phyloP scores from a whole-genome alignment of 345 rosid genomes.

The Rhodamnia argentea region DNA sequence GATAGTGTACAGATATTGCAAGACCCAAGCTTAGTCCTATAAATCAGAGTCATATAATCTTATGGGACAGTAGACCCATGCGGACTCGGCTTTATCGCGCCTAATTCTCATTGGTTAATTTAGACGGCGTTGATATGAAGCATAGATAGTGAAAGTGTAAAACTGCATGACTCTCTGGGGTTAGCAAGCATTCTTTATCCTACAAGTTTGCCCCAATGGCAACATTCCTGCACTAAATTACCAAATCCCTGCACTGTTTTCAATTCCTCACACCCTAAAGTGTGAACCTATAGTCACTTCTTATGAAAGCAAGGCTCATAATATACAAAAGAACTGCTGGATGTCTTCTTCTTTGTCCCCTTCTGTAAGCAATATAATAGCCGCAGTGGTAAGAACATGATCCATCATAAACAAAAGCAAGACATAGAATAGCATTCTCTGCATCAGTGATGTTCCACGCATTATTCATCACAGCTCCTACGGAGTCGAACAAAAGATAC shows the following conservation, averaged over 20 bases:
- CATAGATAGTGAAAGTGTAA: background rate
- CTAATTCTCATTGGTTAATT: background rate
- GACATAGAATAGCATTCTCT: background rate
- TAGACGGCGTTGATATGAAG: background rate
- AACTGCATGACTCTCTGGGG: background rate
- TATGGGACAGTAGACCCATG: background rate
- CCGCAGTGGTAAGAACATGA: background rate
- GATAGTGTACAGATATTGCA: background rate
- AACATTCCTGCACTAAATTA: background rate
- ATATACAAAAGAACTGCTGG: background rate
- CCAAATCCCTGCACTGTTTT: background rate
- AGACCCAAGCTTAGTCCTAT: background rate
- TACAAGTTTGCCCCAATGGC: background rate
- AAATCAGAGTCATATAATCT: background rate
- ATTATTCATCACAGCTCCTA: background rate
- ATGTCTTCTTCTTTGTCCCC: background rate
- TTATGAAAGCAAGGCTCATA: background rate
- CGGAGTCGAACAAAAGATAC: background rate
- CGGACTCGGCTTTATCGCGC: background rate
- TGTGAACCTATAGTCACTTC: background rate
- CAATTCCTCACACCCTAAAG: background rate
- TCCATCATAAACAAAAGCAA: background rate
- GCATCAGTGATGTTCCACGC: background rate
- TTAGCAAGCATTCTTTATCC: background rate
- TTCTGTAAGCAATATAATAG: background rate